These are phyloP conservation scores for Ceratobasidium sp. DNA, from an alignment of 1,284 basidiomycete species.

Conservation along the genomic window DNA sequence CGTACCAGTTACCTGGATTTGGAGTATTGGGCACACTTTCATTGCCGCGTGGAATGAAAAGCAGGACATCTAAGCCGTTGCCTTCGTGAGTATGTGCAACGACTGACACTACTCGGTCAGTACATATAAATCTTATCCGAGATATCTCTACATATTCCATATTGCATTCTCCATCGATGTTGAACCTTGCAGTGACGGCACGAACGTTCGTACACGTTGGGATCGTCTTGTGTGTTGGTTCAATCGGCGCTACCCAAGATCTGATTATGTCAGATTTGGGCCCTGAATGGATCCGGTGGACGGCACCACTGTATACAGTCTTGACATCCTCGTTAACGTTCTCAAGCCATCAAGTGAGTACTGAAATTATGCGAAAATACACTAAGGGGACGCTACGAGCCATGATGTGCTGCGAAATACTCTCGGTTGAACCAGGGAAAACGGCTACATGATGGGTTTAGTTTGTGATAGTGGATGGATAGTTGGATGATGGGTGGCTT, in stretches of 20 bases:
- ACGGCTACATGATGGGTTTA: background rate
- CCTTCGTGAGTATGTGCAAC: constrained; percentile 22
- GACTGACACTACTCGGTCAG: background rate
- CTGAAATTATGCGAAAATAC: constrained; percentile 32
- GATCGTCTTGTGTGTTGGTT: too few species aligned
- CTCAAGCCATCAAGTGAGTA: constrained; percentile 43
- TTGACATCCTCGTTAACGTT: constrained; percentile 24
- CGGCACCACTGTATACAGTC: constrained; percentile 15
- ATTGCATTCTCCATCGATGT: constrained; percentile 29
- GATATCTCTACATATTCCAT: background rate
- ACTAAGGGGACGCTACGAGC: background rate
- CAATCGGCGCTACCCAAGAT: constrained; percentile 9
- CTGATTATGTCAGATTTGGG: constrained; percentile 19
- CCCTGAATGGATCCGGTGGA: constrained; percentile 41
- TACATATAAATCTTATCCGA: background rate
- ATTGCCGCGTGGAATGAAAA: constrained; percentile 6
- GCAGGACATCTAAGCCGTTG: constrained; percentile 4
- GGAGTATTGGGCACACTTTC: background rate
- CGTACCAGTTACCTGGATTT: background rate
- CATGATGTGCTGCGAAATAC: background rate
- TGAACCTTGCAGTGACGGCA: background rate
- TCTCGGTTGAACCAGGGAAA: background rate
- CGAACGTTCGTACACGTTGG: background rate
- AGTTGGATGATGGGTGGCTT: background rate
- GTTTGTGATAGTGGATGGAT: constrained; percentile 39